Base-by-base conservation (phyloP, 2,329 filamentous ascomycete species). In the Dactylellina haptotyla region DNA sequence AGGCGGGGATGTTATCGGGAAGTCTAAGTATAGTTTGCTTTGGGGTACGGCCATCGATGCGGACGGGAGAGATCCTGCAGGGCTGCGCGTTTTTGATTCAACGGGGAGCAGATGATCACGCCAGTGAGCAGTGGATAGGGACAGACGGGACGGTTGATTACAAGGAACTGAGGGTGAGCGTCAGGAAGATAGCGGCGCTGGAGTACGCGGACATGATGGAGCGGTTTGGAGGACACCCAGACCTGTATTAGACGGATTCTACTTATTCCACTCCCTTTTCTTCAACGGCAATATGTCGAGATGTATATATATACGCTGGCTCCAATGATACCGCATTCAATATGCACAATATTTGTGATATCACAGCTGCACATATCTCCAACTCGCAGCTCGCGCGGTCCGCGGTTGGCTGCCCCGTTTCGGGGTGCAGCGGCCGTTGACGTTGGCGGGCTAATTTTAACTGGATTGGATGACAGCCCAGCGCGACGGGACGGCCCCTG, bases 161-260 rank as follows among this genome's bases (percentile, higher is more conserved):
- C 16, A 14, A 30, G 10, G n/a, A 23, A 3, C 5, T 59, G 23
- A 32, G 54, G 2, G 46, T 69, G n/a, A 41, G 26, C 4, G 18
- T 59, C 14, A 18, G 45, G 16, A 37, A 46, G 37, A 34, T 69
- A 4, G 28, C 20, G n/a, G 14, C 26, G 8, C 10, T 16, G 10
- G 56, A 69, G 30, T 69, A 61, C 32, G n/a, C 30, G 1, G 48
- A 69, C 23, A 2, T 54, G 18, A 69, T 69, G 64, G 46, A 69
- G 3, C n/a, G 16, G 9, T 43, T 69, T 1, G 46, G 64, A 5
- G 64, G 64, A n/a, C 32, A 69, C 12, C 43, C 54, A 5, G 63
- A 67, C 10, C 18, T 58, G 30, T 63, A 53, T 32, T 26, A 32
- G 9, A 54, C 18, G 34, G 32, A 26, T 3, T 18, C 20, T 14